Percentiles rank a stretch among this genome's conserved stretches.
Conservation (phyloP, 306 rosid genomes). For the Vicia villosa region DNA sequence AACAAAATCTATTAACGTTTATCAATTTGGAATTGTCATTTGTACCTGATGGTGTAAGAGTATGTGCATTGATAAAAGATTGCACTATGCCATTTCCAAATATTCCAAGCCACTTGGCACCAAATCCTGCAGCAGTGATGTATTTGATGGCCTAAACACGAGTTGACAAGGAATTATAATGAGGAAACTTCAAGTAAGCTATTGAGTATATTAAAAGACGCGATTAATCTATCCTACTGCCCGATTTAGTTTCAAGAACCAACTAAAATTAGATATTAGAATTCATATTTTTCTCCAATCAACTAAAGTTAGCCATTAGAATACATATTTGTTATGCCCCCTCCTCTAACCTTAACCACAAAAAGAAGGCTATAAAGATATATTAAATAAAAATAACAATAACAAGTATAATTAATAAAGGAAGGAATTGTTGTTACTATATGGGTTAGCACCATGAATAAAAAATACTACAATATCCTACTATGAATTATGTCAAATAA, state of each 20-base stretch:
- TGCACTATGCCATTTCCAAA: conserved; percentile 94
- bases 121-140: conserved; percentile 95
- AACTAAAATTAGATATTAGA: conserved; percentile 24
- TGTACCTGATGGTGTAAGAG: conserved; percentile 72
- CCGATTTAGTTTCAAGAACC: conserved; percentile 11
- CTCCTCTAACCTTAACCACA: no score
- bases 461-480: neutral
- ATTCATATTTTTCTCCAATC: conserved; percentile 15
- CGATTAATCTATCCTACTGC: conserved; percentile 32
- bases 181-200: conserved; percentile 21
- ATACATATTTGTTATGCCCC: neutral
- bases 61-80: conserved; percentile 78
- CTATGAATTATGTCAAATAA: neutral
- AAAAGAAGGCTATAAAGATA: no score
- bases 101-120: conserved; percentile 86
- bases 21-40: conserved; percentile 5
- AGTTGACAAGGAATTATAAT: conserved; percentile 40
- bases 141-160: conserved; percentile 78
- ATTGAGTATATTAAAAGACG: conserved; percentile 15
- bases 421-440: neutral
- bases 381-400: neutral
- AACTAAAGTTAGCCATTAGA: no score
- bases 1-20: conserved; percentile 21
- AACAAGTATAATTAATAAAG: no score
- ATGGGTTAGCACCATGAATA: neutral